Percentiles rank a stretch among this genome's conserved stretches.
These are phyloP conservation scores for Russula brevipes DNA, from an alignment of 768 basidiomycete species.

Conservation along the genomic window DNA sequence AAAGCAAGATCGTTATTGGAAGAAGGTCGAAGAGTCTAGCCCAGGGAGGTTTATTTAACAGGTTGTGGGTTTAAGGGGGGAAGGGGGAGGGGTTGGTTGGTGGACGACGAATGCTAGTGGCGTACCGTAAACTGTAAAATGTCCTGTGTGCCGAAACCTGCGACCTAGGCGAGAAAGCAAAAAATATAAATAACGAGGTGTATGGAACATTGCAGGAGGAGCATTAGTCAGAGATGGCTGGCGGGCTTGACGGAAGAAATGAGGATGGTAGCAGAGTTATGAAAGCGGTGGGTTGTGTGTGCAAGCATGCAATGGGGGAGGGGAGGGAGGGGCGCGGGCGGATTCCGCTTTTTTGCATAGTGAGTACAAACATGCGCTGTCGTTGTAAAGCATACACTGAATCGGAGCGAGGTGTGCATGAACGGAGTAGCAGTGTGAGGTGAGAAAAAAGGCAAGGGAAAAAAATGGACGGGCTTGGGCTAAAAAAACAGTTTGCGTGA, in stretches of 20 bases:
- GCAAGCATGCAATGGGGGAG: background rate
- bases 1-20: too few species aligned
- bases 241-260: background rate
- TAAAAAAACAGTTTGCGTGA: conserved; percentile 21
- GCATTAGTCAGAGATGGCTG: conserved; percentile 10
- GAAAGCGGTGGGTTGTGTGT: background rate
- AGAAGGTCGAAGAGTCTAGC: conserved; percentile 1
- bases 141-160: conserved; percentile 18
- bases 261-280: conserved; percentile 11
- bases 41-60: background rate
- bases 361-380: conserved; percentile 20
- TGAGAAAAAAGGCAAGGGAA: too few species aligned
- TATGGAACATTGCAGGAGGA: background rate
- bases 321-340: background rate
- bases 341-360: conserved; percentile 17
- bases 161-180: background rate
- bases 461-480: conserved; percentile 6
- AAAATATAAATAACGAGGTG: conserved; percentile 9
- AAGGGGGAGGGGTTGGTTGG: background rate
- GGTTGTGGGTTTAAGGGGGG: background rate
- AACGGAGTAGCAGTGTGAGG: conserved; percentile 5
- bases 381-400: conserved; percentile 14
- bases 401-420: background rate
- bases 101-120: background rate
- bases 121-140: background rate